A percentile compares a stretch with the other conserved stretches of the same genome.
Conservation (phyloP, 306 rosid species). For the Vicia villosa region DNA sequence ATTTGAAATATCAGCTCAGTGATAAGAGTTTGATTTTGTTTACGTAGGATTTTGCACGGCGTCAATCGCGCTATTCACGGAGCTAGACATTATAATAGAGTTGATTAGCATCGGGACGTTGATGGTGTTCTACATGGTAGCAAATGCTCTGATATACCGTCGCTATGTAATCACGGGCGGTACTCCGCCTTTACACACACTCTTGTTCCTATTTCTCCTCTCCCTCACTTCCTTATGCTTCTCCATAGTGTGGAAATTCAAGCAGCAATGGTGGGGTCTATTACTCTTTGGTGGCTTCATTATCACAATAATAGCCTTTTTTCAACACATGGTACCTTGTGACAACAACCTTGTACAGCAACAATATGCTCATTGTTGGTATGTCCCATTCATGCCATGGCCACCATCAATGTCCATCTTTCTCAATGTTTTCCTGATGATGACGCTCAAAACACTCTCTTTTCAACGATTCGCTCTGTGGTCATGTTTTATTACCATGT, state of each 20-base stretch:
- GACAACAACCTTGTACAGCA: slow-evolving; percentile 5
- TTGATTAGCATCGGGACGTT: slow-evolving; percentile 79
- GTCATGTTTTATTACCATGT: slow-evolving; percentile 64
- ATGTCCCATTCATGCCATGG: slow-evolving; percentile 94
- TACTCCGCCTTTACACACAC: slow-evolving; percentile 54
- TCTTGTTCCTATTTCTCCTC: slow-evolving; percentile 70
- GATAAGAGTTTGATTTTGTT: background rate
- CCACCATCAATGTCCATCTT: slow-evolving; percentile 76
- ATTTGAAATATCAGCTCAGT: background rate
- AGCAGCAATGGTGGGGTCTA: slow-evolving; percentile 70
- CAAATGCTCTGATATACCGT: slow-evolving; percentile 81
- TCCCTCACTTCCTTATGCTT: slow-evolving; percentile 64
- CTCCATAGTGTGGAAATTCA: slow-evolving; percentile 69
- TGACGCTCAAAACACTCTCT: slow-evolving; percentile 56
- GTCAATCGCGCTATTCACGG: slow-evolving; percentile 79
- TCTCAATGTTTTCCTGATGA: slow-evolving; percentile 81
- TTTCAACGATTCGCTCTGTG: slow-evolving; percentile 74
- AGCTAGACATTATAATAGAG: slow-evolving; percentile 68
- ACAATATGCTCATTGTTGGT: slow-evolving; percentile 48
- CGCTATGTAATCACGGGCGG: slow-evolving; percentile 60
- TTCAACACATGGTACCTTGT: slow-evolving; percentile 57
- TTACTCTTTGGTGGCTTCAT: slow-evolving; percentile 53
- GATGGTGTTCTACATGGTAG: slow-evolving; percentile 87
- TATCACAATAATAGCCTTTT: slow-evolving; percentile 56
- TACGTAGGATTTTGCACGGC: slow-evolving; percentile 84